Evolutionary conservation across 2,329 filamentous ascomycete species (phyloP).

Genomic region (Diaporthe sp.): DNA sequence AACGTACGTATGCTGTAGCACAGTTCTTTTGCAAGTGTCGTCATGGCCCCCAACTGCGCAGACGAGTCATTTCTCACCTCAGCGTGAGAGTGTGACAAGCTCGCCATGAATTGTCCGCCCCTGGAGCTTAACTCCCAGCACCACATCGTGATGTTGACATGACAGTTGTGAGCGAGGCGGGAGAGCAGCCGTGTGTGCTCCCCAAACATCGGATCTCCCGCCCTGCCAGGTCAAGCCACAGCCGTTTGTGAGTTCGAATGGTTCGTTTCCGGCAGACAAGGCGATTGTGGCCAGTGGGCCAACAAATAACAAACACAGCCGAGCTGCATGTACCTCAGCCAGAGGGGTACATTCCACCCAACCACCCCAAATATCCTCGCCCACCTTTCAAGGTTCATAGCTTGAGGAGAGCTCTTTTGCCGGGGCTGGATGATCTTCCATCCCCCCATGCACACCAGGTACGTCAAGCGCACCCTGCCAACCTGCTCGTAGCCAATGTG

Average conservation of each 20-base stretch:
- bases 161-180: neutral
- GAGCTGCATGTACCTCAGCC: slow-evolving; percentile 8
- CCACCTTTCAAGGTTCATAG: slow-evolving; percentile 32
- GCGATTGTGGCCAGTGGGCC: neutral
- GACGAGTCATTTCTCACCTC: slow-evolving; percentile 4
- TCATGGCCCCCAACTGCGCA: slow-evolving; percentile 12
- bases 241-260: neutral
- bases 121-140: neutral
- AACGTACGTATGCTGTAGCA: slow-evolving; percentile 14
- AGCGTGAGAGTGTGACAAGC: neutral
- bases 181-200: neutral
- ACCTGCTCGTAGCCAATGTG: slow-evolving; percentile 5
- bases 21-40: slow-evolving; percentile 3
- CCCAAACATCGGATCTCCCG: slow-evolving; percentile 14
- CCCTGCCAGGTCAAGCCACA: slow-evolving; percentile 13
- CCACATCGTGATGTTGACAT: neutral
- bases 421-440: slow-evolving; percentile 22
- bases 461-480: slow-evolving; percentile 23
- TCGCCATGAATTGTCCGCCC: neutral
- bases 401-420: slow-evolving; percentile 25
- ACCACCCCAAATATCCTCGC: slow-evolving; percentile 28
- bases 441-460: slow-evolving; percentile 9
- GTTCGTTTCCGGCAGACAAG: slow-evolving; percentile 21
- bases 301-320: slow-evolving; percentile 1
- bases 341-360: slow-evolving; percentile 24